phyloP scores from a whole-genome alignment of 495 filamentous ascomycete genomes.

The Tuber magnatum region DNA sequence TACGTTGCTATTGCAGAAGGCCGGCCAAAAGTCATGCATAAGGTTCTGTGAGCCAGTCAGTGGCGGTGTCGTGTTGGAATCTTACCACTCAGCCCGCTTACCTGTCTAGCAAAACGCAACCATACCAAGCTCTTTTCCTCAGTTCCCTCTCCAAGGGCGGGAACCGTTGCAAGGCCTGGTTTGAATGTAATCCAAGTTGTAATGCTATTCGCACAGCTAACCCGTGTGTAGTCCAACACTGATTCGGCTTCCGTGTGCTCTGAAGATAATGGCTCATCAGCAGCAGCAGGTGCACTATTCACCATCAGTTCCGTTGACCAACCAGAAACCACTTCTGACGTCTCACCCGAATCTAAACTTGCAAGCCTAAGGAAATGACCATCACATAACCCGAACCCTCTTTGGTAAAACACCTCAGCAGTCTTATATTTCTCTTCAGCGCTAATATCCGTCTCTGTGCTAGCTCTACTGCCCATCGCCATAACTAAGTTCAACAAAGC shows the following conservation, averaged over 20 bases:
- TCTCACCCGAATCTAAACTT: conserved; percentile 43
- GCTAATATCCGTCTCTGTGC: conserved; percentile 33
- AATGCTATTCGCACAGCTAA: conserved; percentile 45
- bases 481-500: conserved; percentile 40
- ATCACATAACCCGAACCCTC: conserved; percentile 40
- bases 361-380: conserved; percentile 42
- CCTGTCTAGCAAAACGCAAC: conserved; percentile 47
- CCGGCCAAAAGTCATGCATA: conserved; percentile 49
- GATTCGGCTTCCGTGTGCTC: conserved; percentile 45
- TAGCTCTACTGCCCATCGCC: conserved; percentile 39
- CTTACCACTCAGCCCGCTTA: conserved; percentile 20
- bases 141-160: conserved; percentile 44
- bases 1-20: conserved; percentile 44
- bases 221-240: conserved; percentile 47
- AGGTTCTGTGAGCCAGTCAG: conserved; percentile 35
- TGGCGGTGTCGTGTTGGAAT: background rate
- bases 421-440: conserved; percentile 40
- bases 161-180: conserved; percentile 40
- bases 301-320: background rate
- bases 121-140: conserved; percentile 47
- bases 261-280: conserved; percentile 46
- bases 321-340: background rate
- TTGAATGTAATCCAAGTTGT: conserved; percentile 45
- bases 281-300: conserved; percentile 43
- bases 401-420: conserved; percentile 45